Percentiles rank a stretch among this genome's conserved stretches.
Conservation (phyloP, 495 filamentous ascomycete species). For the Cudoniella acicularis region DNA sequence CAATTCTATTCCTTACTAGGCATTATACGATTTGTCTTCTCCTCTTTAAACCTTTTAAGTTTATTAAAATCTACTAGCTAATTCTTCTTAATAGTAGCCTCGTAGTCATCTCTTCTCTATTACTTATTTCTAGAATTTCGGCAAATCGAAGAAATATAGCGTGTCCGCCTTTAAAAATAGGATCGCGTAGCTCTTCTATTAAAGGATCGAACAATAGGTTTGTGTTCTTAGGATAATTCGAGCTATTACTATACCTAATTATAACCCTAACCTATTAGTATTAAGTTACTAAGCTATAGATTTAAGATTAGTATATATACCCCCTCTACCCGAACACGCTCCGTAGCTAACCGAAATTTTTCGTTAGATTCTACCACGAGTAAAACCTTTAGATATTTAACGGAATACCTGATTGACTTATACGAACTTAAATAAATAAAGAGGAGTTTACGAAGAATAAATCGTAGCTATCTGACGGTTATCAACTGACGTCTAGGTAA, state of each 20-base stretch:
- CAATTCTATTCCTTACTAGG: conserved; percentile 3
- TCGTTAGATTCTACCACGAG: conserved; percentile 5
- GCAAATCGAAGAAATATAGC: conserved; percentile 1
- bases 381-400: conserved; percentile 4
- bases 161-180: conserved; percentile 1
- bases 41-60: conserved; percentile 1
- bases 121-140: conserved; percentile 2
- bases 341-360: conserved; percentile 3
- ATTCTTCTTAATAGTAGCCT: conserved; percentile 1
- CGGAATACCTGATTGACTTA: background rate
- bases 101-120: conserved; percentile 3
- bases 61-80: conserved; percentile 2
- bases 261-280: conserved; percentile 5
- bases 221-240: conserved; percentile 5
- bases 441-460: too few species aligned
- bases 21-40: conserved; percentile 4
- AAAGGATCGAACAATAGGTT: conserved; percentile 4
- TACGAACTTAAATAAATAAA: too few species aligned
- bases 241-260: conserved; percentile 4
- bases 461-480: too few species aligned
- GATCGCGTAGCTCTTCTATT: conserved; percentile 3
- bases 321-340: conserved; percentile 2
- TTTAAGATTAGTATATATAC: conserved; percentile 6
- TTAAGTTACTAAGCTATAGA: conserved; percentile 2
- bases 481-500: too few species aligned